Evolutionary conservation across 768 basidiomycete genomes (phyloP), one percentile per base, ranked within the genome.

Genomic region (Steccherinum ochraceum): DNA sequence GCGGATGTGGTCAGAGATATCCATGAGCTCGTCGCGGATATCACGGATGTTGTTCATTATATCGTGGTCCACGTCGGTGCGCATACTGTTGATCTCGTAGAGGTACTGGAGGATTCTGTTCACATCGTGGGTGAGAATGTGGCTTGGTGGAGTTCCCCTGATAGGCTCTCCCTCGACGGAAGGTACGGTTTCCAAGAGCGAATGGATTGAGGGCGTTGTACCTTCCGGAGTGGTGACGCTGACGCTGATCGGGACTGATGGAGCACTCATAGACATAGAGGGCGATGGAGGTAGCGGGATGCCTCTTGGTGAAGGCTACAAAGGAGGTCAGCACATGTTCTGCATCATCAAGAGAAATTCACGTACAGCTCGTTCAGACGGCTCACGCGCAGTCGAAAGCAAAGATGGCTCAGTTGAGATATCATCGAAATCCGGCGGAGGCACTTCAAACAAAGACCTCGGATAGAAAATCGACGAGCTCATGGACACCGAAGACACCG

Each of bases 31-130:
- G 30, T 83, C 73, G 51, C 85, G 78, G 35, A 96, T 79, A 0
- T 81, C 77, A 47, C 78, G 77, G 3, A 95, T 72, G 60, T 86
- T 83, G 43, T 79, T 80, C 0, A 76, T 73, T 5, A 93, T 61
- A 13, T 83, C 83, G 23, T 78, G 72, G 24, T 74, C 78, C 56
- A 93, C 87, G 2, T 78, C 72, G 0, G 80, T 83, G 48, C 86
- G 71, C 16, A 72, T 69, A 25, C 76, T 70, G 57, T 91, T 81
- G 12, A 91, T 60, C 48, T 88, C 83, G 47, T 87, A 80, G 10
- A 84, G 64, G 49, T 74, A 71, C 35, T 78, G 70, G 45, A 83
- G 63, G 16, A 83, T 56, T 5, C 72, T 63, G 64, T 81, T 66
- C 45, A 73, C 80, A 70, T 64, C 79, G 57, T 79, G 73, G 3